Evolutionary conservation across 2,329 filamentous ascomycete species (phyloP).

Genomic region (Trichophyton verrucosum): DNA sequence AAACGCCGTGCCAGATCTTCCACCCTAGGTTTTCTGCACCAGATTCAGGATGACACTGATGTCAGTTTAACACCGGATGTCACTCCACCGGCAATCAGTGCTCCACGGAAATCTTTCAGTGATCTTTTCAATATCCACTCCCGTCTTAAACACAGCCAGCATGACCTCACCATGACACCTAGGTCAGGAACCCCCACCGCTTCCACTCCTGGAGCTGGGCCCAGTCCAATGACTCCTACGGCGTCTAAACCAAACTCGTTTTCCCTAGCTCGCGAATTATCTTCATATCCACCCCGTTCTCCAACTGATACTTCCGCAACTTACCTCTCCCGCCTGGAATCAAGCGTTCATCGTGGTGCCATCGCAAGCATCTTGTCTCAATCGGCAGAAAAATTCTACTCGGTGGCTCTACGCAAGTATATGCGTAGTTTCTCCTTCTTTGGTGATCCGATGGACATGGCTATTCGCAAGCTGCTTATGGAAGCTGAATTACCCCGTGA

Average conservation of each 20-base stretch:
- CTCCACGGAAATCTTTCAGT: constrained; percentile 82
- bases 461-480: constrained; percentile 88
- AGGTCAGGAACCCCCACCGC: constrained; percentile 45
- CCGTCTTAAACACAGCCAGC: constrained; percentile 69
- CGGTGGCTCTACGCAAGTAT: constrained; percentile 77
- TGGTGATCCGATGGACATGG: constrained; percentile 95
- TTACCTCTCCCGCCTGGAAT: constrained; percentile 75
- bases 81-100: constrained; percentile 54
- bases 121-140: constrained; percentile 67
- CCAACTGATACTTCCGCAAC: constrained; percentile 84
- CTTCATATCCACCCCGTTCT: constrained; percentile 54
- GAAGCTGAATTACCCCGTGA: constrained; percentile 93
- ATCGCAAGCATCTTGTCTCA: constrained; percentile 81
- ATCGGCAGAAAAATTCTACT: constrained; percentile 70
- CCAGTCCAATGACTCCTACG: constrained; percentile 46
- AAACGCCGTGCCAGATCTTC: constrained; percentile 64
- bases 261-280: constrained; percentile 57
- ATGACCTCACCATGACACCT: constrained; percentile 38
- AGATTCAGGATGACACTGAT: constrained; percentile 54
- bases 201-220: constrained; percentile 20
- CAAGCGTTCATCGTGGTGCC: constrained; percentile 62
- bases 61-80: not conserved
- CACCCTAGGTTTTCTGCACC: constrained; percentile 71
- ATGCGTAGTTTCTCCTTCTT: constrained; percentile 95
- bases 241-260: constrained; percentile 74